Evolutionary conservation across 2,329 filamentous ascomycete species (phyloP).

Genomic region (Sordariomycetes sp.): DNA sequence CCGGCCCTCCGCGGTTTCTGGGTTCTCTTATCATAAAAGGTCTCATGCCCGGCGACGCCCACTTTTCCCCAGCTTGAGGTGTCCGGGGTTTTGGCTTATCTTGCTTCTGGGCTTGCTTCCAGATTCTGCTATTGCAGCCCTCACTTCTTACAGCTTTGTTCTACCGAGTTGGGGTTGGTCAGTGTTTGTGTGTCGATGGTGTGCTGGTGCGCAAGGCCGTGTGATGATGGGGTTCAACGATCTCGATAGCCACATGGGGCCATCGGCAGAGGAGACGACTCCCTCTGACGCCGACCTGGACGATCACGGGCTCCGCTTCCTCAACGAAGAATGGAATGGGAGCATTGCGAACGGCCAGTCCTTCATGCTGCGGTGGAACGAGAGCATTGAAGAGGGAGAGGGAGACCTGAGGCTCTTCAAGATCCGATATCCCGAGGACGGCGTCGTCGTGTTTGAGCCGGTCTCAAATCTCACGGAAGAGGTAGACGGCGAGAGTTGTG

Average conservation of each 20-base stretch:
- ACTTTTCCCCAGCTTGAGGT: too few species aligned
- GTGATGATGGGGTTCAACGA: constrained; percentile 1
- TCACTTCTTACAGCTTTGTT: too few species aligned
- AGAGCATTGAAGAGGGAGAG: constrained; percentile 11
- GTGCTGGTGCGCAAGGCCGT: too few species aligned
- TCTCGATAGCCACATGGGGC: not conserved
- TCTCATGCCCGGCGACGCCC: too few species aligned
- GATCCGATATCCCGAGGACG: constrained; percentile 19
- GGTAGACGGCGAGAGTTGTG: constrained; percentile 9
- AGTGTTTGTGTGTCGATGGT: too few species aligned
- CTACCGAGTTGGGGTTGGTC: too few species aligned
- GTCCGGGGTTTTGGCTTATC: too few species aligned
- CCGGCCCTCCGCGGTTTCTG: too few species aligned
- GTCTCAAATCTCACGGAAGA: constrained; percentile 19
- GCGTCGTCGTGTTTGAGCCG: constrained; percentile 17
- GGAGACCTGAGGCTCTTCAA: constrained; percentile 18
- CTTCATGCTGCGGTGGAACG: constrained; percentile 20
- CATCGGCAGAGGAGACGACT: not conserved
- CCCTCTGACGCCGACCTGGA: constrained; percentile 1
- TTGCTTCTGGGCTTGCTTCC: too few species aligned
- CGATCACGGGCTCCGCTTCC: constrained; percentile 18
- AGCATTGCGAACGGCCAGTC: constrained; percentile 20
- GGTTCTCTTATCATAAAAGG: too few species aligned
- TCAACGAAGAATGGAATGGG: constrained; percentile 23
- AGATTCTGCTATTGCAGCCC: too few species aligned